phyloP scores from a whole-genome alignment of 1,284 basidiomycete species.

The Boletus sp. region DNA sequence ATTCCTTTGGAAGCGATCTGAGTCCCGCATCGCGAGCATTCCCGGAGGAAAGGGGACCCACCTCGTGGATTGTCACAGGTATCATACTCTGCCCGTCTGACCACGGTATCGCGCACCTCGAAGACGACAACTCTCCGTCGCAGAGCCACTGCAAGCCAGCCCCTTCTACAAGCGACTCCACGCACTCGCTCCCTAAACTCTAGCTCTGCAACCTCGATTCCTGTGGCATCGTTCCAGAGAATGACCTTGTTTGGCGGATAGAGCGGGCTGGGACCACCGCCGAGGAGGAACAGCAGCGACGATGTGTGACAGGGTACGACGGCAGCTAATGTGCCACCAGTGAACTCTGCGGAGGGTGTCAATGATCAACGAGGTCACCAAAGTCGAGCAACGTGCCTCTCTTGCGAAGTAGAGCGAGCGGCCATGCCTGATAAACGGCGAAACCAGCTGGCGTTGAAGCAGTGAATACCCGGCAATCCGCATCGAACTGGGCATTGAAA shows the following conservation, averaged over 20 bases:
- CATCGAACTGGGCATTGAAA: constrained; percentile 73
- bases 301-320: constrained; percentile 80
- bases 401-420: constrained; percentile 74
- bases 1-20: constrained; percentile 56
- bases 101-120: constrained; percentile 58
- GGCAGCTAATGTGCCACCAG: constrained; percentile 74
- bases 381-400: constrained; percentile 52
- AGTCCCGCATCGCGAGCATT: constrained; percentile 10
- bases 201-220: constrained; percentile 79
- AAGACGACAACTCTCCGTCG: constrained; percentile 78
- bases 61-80: constrained; percentile 87
- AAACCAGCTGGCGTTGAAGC: constrained; percentile 82
- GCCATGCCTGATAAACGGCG: constrained; percentile 79
- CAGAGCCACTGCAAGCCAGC: constrained; percentile 82
- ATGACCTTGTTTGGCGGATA: constrained; percentile 95
- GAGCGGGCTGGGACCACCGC: constrained; percentile 85
- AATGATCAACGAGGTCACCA: neutral
- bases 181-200: constrained; percentile 88
- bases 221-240: constrained; percentile 80
- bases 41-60: constrained; percentile 35
- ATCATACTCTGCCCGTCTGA: constrained; percentile 78
- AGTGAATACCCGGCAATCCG: constrained; percentile 78
- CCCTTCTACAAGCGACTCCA: constrained; percentile 74
- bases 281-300: constrained; percentile 84
- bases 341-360: constrained; percentile 49